A percentile compares a stretch with the other conserved stretches of the same genome.
phyloP scores from a whole-genome alignment of 2,329 filamentous ascomycete genomes.

The Lecanosticta acicola region DNA sequence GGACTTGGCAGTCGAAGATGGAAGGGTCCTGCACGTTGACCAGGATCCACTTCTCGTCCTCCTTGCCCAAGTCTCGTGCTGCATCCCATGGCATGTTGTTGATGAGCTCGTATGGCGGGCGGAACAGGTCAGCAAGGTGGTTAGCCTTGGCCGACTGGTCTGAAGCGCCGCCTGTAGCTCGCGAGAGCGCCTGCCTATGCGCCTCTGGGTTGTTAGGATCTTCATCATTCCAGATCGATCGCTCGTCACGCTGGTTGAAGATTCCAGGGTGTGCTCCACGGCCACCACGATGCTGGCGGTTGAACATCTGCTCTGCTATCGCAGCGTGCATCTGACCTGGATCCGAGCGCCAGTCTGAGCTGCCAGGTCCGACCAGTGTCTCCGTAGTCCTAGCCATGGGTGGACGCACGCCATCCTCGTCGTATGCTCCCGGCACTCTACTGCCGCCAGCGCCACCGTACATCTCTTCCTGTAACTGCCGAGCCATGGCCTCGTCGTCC shows the following conservation, averaged over 20 bases:
- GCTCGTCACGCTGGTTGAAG: slow-evolving; percentile 59
- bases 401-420: slow-evolving; percentile 66
- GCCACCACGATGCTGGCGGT: slow-evolving; percentile 37
- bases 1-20: slow-evolving; percentile 86
- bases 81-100: slow-evolving; percentile 72
- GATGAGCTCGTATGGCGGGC: slow-evolving; percentile 89
- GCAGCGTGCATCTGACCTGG: slow-evolving; percentile 55
- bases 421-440: slow-evolving; percentile 36
- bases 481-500: slow-evolving; percentile 89
- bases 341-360: slow-evolving; percentile 46
- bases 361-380: slow-evolving; percentile 72
- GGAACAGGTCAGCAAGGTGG: slow-evolving; percentile 83
- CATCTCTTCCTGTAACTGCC: slow-evolving; percentile 84
- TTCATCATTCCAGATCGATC: slow-evolving; percentile 54
- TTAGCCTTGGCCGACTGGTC: slow-evolving; percentile 64
- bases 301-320: slow-evolving; percentile 58
- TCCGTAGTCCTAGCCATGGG: slow-evolving; percentile 89
- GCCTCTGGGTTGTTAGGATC: slow-evolving; percentile 45
- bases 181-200: slow-evolving; percentile 51
- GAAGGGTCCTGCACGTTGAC: slow-evolving; percentile 93
- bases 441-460: slow-evolving; percentile 54
- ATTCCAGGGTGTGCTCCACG: slow-evolving; percentile 46
- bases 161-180: slow-evolving; percentile 60
- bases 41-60: slow-evolving; percentile 85
- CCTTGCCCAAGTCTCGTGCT: slow-evolving; percentile 78